Evolutionary conservation across 805 yeast species (phyloP).

Genomic region (Ogataea paraovalis): DNA sequence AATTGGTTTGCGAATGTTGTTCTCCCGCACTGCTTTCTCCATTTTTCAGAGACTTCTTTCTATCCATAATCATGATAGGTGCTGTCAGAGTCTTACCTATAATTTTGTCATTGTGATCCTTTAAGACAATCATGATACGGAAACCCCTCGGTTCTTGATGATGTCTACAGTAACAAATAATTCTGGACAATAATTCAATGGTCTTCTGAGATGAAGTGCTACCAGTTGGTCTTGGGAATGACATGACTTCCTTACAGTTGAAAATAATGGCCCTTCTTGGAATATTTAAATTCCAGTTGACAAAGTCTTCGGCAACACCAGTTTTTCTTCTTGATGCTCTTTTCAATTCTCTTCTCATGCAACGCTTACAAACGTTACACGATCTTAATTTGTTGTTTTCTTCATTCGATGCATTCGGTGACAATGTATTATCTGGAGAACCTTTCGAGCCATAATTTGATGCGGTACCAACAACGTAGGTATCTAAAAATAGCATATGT

Average conservation of each 20-base stretch:
- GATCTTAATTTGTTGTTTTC: conserved; percentile 25
- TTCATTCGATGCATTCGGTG: conserved; percentile 2
- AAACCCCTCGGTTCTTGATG: conserved; percentile 89
- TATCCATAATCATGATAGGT: conserved; percentile 88
- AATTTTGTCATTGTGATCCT: conserved; percentile 54
- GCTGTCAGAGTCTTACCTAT: conserved; percentile 70
- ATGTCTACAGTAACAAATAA: conserved; percentile 95
- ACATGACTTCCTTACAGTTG: conserved; percentile 84
- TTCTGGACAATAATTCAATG: conserved; percentile 59
- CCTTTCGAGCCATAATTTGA: conserved; percentile 29
- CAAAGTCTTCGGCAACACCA: conserved; percentile 66
- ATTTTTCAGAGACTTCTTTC: conserved; percentile 62
- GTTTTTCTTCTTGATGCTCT: conserved; percentile 90
- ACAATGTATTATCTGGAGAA: conserved; percentile 23
- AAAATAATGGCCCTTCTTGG: conserved; percentile 82
- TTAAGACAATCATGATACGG: conserved; percentile 62
- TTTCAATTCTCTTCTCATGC: conserved; percentile 89
- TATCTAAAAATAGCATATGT: conserved; percentile 64
- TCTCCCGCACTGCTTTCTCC: conserved; percentile 41
- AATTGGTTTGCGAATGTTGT: conserved; percentile 10
- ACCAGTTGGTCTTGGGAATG: conserved; percentile 58
- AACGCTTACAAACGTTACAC: conserved; percentile 80
- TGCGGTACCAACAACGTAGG: conserved; percentile 55
- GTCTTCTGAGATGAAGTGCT: conserved; percentile 30
- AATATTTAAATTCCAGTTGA: conserved; percentile 72